Base-by-base conservation (phyloP, 306 rosid genomes). In the Corylus americana region DNA sequence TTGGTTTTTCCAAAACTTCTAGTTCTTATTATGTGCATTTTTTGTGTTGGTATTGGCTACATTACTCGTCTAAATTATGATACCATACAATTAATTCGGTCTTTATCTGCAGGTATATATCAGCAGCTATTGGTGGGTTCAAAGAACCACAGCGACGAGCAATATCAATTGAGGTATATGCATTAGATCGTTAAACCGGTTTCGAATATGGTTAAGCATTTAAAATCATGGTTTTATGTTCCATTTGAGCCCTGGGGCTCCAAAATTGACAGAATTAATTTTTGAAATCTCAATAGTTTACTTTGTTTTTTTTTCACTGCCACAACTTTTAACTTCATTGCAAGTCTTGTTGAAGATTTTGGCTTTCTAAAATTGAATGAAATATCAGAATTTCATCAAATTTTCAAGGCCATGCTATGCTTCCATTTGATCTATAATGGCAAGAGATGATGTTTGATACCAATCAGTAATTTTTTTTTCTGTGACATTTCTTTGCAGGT, bases 131-230 rank as follows among this genome's bases (percentile, higher is more conserved):
- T 11, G n/a, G 80, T 16, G 87, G 89, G 48, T 86, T 83, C 47
- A 58, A 31, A 67, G 89, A 86, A 63, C 69, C 57, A 8, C 78
- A 86, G 74, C 71, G 89, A 4, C 75, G 89, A 80, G 80, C 89
- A 8, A 83, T 86, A 77, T 83, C 89, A 31, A 80, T 86, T 1
- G 83, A 86, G 89, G 86, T 85, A 85, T 17, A 42, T 37, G 13
- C 20, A 22, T 13, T 70, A 20, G 12, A 81, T 16, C n/a, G 31
- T 29, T 6, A 55, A 64, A 7, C 61, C 13, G 11, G 11, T 45
- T 75, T 29, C 2, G 22, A 55, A 55, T 55, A n/a, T 55, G 59
- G 59, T 5, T n/a, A 18, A n/a, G 22, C 70, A 64, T 64, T 61
- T 31, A 13, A 63, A 35, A 31, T 64, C 25, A 35, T 64, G 48